A percentile compares a stretch with the other conserved stretches of the same genome.
phyloP scores from a whole-genome alignment of 164 flowering plant genomes.

The Vitis rupestris region DNA sequence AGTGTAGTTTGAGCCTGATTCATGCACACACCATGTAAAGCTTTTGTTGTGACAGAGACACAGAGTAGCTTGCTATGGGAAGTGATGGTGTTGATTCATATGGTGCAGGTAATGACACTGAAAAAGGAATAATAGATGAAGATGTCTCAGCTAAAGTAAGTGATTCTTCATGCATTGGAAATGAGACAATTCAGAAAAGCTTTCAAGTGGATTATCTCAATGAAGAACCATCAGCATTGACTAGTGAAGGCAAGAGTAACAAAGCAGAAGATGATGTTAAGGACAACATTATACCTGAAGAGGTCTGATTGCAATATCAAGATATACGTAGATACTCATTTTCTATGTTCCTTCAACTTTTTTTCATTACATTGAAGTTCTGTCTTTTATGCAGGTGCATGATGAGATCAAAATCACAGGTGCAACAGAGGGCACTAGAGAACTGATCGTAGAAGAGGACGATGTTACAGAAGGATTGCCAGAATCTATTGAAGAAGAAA shows the following conservation, averaged over 20 bases:
- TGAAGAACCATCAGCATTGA: neutral
- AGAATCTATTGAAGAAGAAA: conserved; percentile 9
- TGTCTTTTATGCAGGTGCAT: conserved; percentile 1
- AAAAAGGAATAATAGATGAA: neutral
- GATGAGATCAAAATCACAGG: neutral
- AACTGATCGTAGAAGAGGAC: neutral
- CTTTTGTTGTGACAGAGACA: neutral
- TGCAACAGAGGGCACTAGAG: neutral
- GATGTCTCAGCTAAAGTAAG: neutral
- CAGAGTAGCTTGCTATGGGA: neutral
- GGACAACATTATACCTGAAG: neutral
- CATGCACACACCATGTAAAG: neutral
- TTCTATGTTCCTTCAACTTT: neutral
- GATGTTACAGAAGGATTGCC: neutral
- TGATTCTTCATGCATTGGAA: neutral
- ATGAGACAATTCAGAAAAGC: neutral
- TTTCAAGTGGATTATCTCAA: neutral
- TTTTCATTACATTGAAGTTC: neutral
- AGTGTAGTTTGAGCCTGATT: too few species aligned
- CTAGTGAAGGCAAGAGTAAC: neutral
- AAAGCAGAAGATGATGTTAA: neutral
- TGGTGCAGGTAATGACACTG: conserved; percentile 2
- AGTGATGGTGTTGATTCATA: neutral
- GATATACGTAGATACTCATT: neutral
- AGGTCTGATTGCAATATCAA: neutral